Evolutionary conservation across 2,329 filamentous ascomycete genomes (phyloP), one percentile per base, ranked within the genome.

Genomic region (Aspergillus fumigatus): DNA sequence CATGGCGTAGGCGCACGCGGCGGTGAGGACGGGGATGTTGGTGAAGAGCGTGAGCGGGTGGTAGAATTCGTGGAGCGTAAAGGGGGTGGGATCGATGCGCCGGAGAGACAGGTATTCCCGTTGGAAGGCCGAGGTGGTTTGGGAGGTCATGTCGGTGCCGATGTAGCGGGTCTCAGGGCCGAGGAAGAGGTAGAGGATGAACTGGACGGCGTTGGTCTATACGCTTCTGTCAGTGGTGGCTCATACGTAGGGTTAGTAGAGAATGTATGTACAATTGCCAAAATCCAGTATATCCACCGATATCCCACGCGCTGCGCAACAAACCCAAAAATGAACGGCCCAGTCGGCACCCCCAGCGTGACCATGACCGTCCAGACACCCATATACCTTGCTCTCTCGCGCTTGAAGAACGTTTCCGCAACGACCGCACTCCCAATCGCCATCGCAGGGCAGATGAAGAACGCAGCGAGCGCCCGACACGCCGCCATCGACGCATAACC

Each of bases 201-300:
- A 77, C 60, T 86, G 83, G 4, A 76, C 77, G 50, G 75, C 81
- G 56, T 86, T 85, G 62, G 78, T 79, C 79, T 82, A 51, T 8
- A 54, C 50, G n/a, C n/a, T n/a, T 40, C 66, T 53, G 10, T 7
- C 17, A n/a, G 17, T 9, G 4, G 17, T 51, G 35, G 21, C 23
- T 2, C 32, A 27, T 10, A 32, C 3, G 0, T 10, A 11, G 10
- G 6, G 9, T 9, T 9, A 9, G 26, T 27, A 27, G 8, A 27
- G 8, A 6, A 52, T 74, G 70, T 63, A 52, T 74, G 70, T 63
- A 82, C 79, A 38, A 85, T 84, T 3, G 82, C 80, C 7, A 85
- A 71, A 25, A 80, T 77, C 77, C 79, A 85, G 68, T 82, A 85
- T 48, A 85, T 84, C 83, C 83, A 85, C 8, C 78, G 73, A 56